Conservation (phyloP, 345 rosid species). For the Bretschneidera sinensis region DNA sequence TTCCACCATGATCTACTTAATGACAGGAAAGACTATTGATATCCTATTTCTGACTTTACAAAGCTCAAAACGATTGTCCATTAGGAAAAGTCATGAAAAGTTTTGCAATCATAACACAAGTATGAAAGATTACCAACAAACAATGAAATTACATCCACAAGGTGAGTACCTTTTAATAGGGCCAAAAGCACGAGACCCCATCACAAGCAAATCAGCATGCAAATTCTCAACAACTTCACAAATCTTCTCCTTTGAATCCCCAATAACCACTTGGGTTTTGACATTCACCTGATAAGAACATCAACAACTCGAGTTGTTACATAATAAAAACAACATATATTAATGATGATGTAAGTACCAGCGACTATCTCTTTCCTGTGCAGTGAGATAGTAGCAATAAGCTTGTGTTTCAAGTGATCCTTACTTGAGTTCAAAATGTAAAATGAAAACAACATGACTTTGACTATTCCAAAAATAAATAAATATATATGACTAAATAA, state of each 20-base stretch:
- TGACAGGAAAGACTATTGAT: too few species aligned
- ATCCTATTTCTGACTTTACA: too few species aligned
- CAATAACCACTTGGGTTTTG: slow-evolving; percentile 64
- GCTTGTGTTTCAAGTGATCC: background rate
- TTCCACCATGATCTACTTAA: too few species aligned
- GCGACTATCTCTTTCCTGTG: background rate
- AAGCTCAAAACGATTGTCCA: too few species aligned
- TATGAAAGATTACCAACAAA: background rate
- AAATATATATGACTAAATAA: too few species aligned
- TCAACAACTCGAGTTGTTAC: background rate
- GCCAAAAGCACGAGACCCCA: slow-evolving; percentile 80
- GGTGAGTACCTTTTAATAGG: slow-evolving; percentile 64
- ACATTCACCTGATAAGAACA: slow-evolving; percentile 44
- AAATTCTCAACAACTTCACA: slow-evolving; percentile 63
- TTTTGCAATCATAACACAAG: too few species aligned
- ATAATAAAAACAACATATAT: background rate
- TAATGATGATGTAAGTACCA: background rate
- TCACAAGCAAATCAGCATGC: slow-evolving; percentile 69
- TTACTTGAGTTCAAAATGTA: too few species aligned
- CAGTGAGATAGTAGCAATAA: background rate
- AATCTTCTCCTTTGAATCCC: slow-evolving; percentile 83
- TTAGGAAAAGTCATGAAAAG: too few species aligned
- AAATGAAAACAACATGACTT: too few species aligned
- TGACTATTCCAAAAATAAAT: too few species aligned
- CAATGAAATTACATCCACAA: background rate